Evolutionary conservation across 148 eudicot species (phyloP).

Genomic region (Rhododendron henanense): DNA sequence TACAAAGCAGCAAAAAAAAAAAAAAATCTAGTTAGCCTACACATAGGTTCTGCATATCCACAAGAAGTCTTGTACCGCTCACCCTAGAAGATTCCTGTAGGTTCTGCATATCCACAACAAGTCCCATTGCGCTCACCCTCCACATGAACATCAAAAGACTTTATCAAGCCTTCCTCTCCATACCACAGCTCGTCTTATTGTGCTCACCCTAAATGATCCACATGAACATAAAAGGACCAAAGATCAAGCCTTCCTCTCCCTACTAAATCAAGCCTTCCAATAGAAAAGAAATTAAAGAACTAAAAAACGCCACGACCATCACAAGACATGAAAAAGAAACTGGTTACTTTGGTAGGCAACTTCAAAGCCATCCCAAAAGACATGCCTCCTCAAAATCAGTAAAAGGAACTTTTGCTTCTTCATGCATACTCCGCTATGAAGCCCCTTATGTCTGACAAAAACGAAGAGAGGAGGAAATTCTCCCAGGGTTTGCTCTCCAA

Average conservation of each 20-base stretch:
- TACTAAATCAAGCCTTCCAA: neutral
- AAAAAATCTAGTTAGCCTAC: neutral
- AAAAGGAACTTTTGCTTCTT: neutral
- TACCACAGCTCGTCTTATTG: neutral
- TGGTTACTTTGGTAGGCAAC: neutral
- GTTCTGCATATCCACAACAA: neutral
- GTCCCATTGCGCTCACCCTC: neutral
- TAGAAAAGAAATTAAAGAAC: neutral
- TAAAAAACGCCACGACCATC: neutral
- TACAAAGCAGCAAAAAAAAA: neutral
- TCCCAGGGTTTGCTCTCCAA: neutral
- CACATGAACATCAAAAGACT: neutral
- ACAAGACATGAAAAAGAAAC: neutral
- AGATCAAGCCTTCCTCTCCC: neutral
- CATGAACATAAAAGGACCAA: neutral
- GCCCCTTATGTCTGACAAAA: neutral
- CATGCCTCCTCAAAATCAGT: neutral
- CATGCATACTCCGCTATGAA: neutral
- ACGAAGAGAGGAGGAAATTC: neutral
- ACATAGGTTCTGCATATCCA: neutral
- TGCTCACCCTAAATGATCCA: neutral
- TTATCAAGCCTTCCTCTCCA: neutral
- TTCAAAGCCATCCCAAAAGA: neutral
- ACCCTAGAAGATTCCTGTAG: neutral
- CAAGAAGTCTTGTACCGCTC: neutral